Evolutionary conservation across 805 yeast genomes (phyloP).

Genomic region (Metschnikowia orientalis): DNA sequence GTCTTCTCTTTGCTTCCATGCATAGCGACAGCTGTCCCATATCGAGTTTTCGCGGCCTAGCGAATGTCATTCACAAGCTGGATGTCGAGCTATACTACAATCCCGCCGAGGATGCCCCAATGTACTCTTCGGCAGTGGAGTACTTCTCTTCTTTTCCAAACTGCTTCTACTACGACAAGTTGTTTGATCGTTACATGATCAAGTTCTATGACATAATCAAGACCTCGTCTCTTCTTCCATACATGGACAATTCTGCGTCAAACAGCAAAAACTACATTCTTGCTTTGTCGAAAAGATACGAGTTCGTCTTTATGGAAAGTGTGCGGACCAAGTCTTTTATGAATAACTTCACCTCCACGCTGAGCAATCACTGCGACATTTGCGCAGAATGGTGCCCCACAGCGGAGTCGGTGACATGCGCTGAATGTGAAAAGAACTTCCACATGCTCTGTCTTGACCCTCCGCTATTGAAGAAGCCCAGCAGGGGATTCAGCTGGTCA

Average conservation of each 20-base stretch:
- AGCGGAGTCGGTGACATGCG: constrained; percentile 71
- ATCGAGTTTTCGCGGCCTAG: constrained; percentile 68
- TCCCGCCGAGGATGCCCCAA: constrained; percentile 9
- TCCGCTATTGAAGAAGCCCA: constrained; percentile 73
- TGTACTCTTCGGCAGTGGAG: constrained; percentile 33
- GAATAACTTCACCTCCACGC: constrained; percentile 52
- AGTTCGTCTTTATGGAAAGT: constrained; percentile 69
- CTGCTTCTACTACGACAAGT: constrained; percentile 76
- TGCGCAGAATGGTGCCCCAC: constrained; percentile 85
- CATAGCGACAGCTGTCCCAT: constrained; percentile 82
- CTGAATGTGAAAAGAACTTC: constrained; percentile 63
- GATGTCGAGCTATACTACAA: constrained; percentile 50
- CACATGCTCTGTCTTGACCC: constrained; percentile 87
- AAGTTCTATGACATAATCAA: constrained; percentile 74
- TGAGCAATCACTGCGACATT: constrained; percentile 52
- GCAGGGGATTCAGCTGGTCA: constrained; percentile 86
- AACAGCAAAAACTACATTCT: constrained; percentile 56
- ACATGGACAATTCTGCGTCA: constrained; percentile 32
- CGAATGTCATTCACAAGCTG: constrained; percentile 61
- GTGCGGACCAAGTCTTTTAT: constrained; percentile 61
- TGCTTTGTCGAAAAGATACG: constrained; percentile 64
- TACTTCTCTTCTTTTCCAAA: constrained; percentile 56
- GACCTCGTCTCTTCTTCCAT: constrained; percentile 46
- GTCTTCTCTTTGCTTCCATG: constrained; percentile 78
- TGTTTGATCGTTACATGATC: constrained; percentile 82